Evolutionary conservation across 1,284 basidiomycete genomes (phyloP), one percentile per base, ranked within the genome.

Genomic region (Amylostereum areolatum): DNA sequence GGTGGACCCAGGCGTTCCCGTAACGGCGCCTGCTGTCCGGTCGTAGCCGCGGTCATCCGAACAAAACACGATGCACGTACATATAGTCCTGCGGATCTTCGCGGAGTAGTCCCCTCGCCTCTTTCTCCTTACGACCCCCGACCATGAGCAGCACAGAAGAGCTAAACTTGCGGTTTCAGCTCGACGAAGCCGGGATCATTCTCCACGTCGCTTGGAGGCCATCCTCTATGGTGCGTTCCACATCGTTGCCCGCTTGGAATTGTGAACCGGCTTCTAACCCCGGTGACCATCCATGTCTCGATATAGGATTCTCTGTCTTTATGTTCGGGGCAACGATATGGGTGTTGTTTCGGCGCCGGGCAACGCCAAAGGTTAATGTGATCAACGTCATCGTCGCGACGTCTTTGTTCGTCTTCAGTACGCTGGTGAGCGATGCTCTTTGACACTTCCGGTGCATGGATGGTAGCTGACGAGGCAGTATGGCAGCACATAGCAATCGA

Each of bases 281-380:
- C 11, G 42, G n/a, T 36, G 8, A 45, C 10, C 8, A 33, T 45
- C 25, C 11, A 10, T n/a, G 33, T 5, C 2, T 9, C 7, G 31
- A 28, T 30, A 18, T 46, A 64, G 63, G 63, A 36, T 61, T 60
- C 44, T 61, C 60, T 7, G 49, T 56, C 5, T 51, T 57, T 35
- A 64, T 64, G 62, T 64, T 58, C 55, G 57, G 52, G n/a, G 51
- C 60, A 37, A 60, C 61, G 4, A 52, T 60, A 46, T 61, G 60
- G 58, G 58, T 62, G 39, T 52, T 64, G 50, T 49, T 59, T 18
- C 57, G 56, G 34, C 55, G 57, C 37, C 52, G 57, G 28, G 35
- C 35, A 6, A 49, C 48, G 8, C 52, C 57, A 31, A 46, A 45
- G 7, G 52, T 57, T 28, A 62, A 62, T 46, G 52, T 54, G 18